phyloP scores from a whole-genome alignment of 495 filamentous ascomycete genomes.

The Podospora pseudoanserina region DNA sequence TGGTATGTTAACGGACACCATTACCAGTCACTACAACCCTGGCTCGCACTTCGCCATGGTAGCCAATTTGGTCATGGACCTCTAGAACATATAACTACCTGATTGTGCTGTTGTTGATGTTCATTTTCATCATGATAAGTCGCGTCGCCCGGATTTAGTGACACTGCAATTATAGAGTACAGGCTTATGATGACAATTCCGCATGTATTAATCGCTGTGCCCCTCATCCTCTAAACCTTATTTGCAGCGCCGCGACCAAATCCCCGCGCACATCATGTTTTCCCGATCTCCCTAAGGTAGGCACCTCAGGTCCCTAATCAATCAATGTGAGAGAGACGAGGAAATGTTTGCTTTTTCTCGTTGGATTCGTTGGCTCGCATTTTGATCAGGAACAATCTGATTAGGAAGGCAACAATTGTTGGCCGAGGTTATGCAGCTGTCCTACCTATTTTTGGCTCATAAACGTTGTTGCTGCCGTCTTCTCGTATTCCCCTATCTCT shows the following conservation, averaged over 20 bases:
- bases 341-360: background rate
- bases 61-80: background rate
- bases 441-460: background rate
- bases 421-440: background rate
- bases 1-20: background rate
- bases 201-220: constrained; percentile 1
- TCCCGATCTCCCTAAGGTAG: too few relatives aligned
- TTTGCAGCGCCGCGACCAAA: constrained; percentile 4
- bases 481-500: background rate
- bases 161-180: background rate
- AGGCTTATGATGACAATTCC: background rate
- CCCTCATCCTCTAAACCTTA: background rate
- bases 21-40: background rate
- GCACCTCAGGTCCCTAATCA: too few relatives aligned
- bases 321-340: too few relatives aligned
- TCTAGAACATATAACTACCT: background rate
- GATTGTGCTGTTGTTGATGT: background rate
- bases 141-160: too few relatives aligned
- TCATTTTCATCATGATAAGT: background rate
- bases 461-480: background rate
- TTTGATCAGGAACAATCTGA: too few relatives aligned
- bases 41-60: constrained; percentile 2
- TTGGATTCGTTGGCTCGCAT: too few relatives aligned
- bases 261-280: background rate
- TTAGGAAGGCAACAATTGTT: background rate